Conservation (phyloP, 1,139 yeast genomes). For the Protomyces gravidus region DNA sequence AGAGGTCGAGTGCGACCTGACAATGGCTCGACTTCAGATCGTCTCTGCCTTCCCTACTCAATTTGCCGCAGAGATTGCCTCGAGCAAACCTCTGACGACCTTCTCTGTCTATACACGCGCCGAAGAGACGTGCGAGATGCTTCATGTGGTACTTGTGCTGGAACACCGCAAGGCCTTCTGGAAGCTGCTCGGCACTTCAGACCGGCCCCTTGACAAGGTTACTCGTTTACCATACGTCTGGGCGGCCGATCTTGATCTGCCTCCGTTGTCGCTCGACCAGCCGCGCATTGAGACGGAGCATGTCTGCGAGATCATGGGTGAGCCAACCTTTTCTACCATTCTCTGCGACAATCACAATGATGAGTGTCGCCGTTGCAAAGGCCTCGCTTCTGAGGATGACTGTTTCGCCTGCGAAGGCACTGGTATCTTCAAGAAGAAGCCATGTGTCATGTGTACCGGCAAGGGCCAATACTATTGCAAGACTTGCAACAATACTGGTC, state of each 20-base stretch:
- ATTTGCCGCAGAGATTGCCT: constrained; percentile 8
- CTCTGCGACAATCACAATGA: constrained; percentile 21
- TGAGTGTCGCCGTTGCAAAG: constrained; percentile 24
- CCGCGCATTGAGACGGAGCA: constrained; percentile 17
- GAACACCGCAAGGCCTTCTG: constrained; percentile 18
- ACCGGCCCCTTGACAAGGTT: constrained; percentile 11
- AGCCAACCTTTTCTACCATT: constrained; percentile 14
- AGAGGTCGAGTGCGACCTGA: constrained; percentile 15
- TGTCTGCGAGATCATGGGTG: constrained; percentile 20
- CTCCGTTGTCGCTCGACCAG: constrained; percentile 20
- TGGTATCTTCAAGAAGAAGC: constrained; percentile 26
- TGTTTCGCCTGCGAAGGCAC: constrained; percentile 26
- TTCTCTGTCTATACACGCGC: constrained; percentile 21
- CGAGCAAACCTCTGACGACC: constrained; percentile 12
- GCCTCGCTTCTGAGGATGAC: constrained; percentile 26
- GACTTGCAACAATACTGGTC: constrained; percentile 16
- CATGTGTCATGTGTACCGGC: constrained; percentile 27
- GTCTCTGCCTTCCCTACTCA: constrained; percentile 21
- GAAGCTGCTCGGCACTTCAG: constrained; percentile 17
- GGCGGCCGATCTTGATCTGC: constrained; percentile 24
- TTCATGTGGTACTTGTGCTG: constrained; percentile 25
- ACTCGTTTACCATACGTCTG: constrained; percentile 21
- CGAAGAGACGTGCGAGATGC: constrained; percentile 21
- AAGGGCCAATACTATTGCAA: constrained; percentile 23
- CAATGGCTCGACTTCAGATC: constrained; percentile 17